Conservation (phyloP, 257 asterid species). For the Coffea eugenioides region DNA sequence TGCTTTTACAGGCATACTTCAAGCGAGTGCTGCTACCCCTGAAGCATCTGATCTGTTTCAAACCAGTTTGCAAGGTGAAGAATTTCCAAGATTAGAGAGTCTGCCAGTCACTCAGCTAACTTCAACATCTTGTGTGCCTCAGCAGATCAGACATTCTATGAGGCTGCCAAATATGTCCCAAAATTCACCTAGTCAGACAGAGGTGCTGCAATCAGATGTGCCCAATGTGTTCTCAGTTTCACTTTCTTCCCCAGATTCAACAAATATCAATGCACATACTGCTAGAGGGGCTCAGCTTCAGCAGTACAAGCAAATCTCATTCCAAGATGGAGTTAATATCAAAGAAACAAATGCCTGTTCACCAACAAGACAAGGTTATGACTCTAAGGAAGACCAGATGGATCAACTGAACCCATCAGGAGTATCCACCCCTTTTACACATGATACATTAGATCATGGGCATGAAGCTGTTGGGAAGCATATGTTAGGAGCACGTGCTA, state of each 20-base stretch:
- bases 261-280: slow-evolving; percentile 32
- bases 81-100: slow-evolving; percentile 26
- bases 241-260: slow-evolving; percentile 39
- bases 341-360: slow-evolving; percentile 19
- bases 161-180: slow-evolving; percentile 24
- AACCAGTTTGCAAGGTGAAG: slow-evolving; percentile 15
- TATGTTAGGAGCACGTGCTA: slow-evolving; percentile 24
- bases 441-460: slow-evolving; percentile 19
- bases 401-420: slow-evolving; percentile 15
- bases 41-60: slow-evolving; percentile 21
- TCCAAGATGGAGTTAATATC: slow-evolving; percentile 21
- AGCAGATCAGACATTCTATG: slow-evolving; percentile 18
- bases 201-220: slow-evolving; percentile 24
- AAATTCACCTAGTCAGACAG: slow-evolving; percentile 22
- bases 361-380: slow-evolving; percentile 21
- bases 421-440: slow-evolving; percentile 17
- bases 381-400: slow-evolving; percentile 6
- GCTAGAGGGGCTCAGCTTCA: slow-evolving; percentile 27
- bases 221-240: slow-evolving; percentile 24
- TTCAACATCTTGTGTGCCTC: slow-evolving; percentile 18
- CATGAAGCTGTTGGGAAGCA: slow-evolving; percentile 22
- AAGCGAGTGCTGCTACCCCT: slow-evolving; percentile 22
- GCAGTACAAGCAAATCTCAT: slow-evolving; percentile 24
- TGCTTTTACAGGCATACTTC: slow-evolving; percentile 22
- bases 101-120: slow-evolving; percentile 25